Percentiles rank a stretch among this genome's conserved stretches.
Conservation (phyloP, 192 early-diverging fungal genomes). For the Neocallimastix lanati region DNA sequence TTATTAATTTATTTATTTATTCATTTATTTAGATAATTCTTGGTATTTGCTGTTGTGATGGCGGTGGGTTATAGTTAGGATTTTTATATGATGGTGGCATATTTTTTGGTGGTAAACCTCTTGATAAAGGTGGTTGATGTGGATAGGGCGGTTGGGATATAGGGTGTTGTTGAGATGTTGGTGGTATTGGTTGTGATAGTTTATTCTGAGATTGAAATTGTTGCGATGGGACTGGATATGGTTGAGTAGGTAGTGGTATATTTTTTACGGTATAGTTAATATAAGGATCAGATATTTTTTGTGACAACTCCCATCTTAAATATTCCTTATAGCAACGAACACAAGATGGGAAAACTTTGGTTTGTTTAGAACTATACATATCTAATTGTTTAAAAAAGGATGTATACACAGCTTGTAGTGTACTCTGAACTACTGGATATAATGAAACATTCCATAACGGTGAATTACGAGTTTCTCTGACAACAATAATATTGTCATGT, state of each 20-base stretch:
- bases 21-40: not conserved
- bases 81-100: not conserved
- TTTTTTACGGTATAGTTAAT: not conserved
- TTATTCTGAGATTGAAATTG: not conserved
- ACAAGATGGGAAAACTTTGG: not conserved
- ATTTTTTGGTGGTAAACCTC: not conserved
- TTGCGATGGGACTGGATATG: not conserved
- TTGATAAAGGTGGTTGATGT: not conserved
- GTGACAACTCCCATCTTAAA: not conserved
- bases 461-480: slow-evolving; percentile 27
- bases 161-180: not conserved
- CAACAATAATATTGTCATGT: slow-evolving; percentile 58
- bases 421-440: slow-evolving; percentile 40
- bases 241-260: not conserved
- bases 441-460: slow-evolving; percentile 45
- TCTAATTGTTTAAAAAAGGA: slow-evolving; percentile 48
- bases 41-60: not conserved
- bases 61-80: not conserved
- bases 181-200: no score
- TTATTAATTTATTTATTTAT: no score
- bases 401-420: slow-evolving; percentile 25
- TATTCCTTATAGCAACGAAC: not conserved
- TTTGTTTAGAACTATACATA: slow-evolving; percentile 4
- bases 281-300: not conserved
- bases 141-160: not conserved